phyloP scores from a whole-genome alignment of 805 yeast species.

The Candida multigemmis region DNA sequence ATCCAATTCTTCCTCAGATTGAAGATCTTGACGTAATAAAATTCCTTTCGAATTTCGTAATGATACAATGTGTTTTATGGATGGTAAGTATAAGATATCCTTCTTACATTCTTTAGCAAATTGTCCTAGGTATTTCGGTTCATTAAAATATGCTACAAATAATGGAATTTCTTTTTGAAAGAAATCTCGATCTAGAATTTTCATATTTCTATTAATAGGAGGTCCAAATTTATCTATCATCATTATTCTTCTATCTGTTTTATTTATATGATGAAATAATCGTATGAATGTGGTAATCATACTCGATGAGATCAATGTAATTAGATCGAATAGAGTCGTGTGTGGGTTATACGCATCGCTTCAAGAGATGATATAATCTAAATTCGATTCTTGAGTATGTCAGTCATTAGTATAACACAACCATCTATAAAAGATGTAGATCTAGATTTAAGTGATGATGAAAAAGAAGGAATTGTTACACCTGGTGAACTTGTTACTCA shows the following conservation, averaged over 20 bases:
- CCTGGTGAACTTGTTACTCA: slow-evolving; percentile 97
- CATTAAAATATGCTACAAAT: slow-evolving; percentile 61
- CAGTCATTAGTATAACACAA: slow-evolving; percentile 27
- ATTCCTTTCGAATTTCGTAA: slow-evolving; percentile 40
- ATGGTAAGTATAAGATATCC: slow-evolving; percentile 64
- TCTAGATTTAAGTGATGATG: too few species aligned
- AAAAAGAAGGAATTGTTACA: slow-evolving; percentile 50
- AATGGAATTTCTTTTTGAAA: slow-evolving; percentile 52
- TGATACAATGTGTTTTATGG: slow-evolving; percentile 57
- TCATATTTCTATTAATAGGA: slow-evolving; percentile 63
- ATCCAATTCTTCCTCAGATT: slow-evolving; percentile 16
- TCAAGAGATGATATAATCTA: neutral
- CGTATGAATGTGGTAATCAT: too few species aligned
- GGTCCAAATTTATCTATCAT: slow-evolving; percentile 38
- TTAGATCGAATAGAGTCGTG: too few species aligned
- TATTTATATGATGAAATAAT: slow-evolving; percentile 9
- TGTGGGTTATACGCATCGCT: too few species aligned
- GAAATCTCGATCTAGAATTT: slow-evolving; percentile 51
- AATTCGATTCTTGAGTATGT: too few species aligned
- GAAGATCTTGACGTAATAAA: slow-evolving; percentile 41
- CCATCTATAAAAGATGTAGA: slow-evolving; percentile 13
- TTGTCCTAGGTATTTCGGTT: slow-evolving; percentile 50
- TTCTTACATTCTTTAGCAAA: slow-evolving; percentile 50
- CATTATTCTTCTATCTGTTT: slow-evolving; percentile 15
- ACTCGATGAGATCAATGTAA: too few species aligned